Evolutionary conservation across 1,284 basidiomycete genomes (phyloP).

Genomic region (Ceratobasidium sp.): DNA sequence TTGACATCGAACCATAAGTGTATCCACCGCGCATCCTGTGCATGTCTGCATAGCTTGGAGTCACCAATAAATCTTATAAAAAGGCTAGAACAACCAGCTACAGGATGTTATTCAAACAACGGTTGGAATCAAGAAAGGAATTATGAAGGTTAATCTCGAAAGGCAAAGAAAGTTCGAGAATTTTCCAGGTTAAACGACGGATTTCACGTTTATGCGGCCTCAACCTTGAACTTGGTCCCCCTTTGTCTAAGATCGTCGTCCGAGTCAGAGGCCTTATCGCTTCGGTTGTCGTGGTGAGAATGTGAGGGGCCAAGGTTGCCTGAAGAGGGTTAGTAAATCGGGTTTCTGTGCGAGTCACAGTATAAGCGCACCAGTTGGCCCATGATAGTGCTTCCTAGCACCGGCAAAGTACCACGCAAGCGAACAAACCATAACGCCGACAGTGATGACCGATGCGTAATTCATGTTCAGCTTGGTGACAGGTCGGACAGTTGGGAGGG

Average conservation of each 20-base stretch:
- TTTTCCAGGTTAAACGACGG: not conserved
- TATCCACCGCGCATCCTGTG: too few species aligned
- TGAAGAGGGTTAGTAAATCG: not conserved
- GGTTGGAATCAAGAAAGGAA: too few species aligned
- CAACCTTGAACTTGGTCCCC: slow-evolving; percentile 7
- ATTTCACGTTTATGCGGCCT: not conserved
- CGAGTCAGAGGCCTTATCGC: not conserved
- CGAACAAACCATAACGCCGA: slow-evolving; percentile 51
- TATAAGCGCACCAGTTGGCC: slow-evolving; percentile 46
- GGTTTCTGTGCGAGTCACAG: not conserved
- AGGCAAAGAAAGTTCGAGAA: too few species aligned
- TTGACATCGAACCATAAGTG: too few species aligned
- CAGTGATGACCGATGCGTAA: slow-evolving; percentile 60
- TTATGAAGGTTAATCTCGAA: too few species aligned
- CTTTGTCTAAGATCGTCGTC: not conserved
- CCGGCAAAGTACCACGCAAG: slow-evolving; percentile 53
- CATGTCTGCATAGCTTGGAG: too few species aligned
- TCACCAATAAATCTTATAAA: too few species aligned
- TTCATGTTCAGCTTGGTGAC: slow-evolving; percentile 78
- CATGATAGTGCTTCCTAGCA: slow-evolving; percentile 55
- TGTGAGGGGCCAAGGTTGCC: slow-evolving; percentile 26
- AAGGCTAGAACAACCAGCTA: too few species aligned
- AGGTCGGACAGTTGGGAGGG: slow-evolving; percentile 73
- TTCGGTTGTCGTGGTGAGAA: not conserved
- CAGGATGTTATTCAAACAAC: too few species aligned